These are phyloP conservation scores for Tarenaya hassleriana DNA, from an alignment of 345 rosid genomes.

Conservation along the genomic window DNA sequence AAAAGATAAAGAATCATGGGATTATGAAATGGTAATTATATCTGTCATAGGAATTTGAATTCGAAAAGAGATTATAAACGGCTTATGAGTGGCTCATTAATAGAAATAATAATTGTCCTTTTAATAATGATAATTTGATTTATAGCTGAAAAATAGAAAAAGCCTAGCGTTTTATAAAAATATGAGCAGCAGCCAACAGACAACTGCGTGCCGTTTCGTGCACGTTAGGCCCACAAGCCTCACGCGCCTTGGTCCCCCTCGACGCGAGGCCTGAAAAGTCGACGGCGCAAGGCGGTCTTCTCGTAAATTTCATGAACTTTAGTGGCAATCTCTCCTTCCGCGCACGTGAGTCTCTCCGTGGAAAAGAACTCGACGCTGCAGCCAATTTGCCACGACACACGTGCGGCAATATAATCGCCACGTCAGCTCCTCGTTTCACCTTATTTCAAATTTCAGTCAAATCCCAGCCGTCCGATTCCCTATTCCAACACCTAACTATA, in stretches of 20 bases:
- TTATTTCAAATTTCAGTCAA: conserved; percentile 31
- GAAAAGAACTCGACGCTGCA: not conserved
- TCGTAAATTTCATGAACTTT: not conserved
- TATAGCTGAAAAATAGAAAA: too few species aligned
- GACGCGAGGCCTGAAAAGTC: conserved; percentile 20
- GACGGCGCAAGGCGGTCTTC: conserved; percentile 17
- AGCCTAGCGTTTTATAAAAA: too few species aligned
- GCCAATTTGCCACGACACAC: conserved; percentile 19
- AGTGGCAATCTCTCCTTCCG: not conserved
- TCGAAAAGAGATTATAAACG: too few species aligned
- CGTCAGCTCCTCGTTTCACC: conserved; percentile 24
- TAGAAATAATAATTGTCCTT: too few species aligned
- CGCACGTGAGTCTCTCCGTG: conserved; percentile 28
- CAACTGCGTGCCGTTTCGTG: conserved; percentile 32
- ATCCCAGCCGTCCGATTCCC: conserved; percentile 47
- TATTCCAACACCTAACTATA: conserved; percentile 11
- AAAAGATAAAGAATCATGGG: too few species aligned
- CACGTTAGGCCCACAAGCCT: conserved; percentile 30
- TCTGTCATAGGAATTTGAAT: too few species aligned
- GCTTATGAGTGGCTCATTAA: too few species aligned
- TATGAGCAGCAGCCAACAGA: conserved; percentile 16
- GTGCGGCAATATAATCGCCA: conserved; percentile 29
- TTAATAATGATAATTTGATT: too few species aligned
- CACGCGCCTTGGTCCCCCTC: conserved; percentile 30
- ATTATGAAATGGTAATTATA: too few species aligned